A percentile compares a stretch with the other conserved stretches of the same genome.
phyloP scores from a whole-genome alignment of 2,329 filamentous ascomycete genomes.

The Aspergillus awamori region DNA sequence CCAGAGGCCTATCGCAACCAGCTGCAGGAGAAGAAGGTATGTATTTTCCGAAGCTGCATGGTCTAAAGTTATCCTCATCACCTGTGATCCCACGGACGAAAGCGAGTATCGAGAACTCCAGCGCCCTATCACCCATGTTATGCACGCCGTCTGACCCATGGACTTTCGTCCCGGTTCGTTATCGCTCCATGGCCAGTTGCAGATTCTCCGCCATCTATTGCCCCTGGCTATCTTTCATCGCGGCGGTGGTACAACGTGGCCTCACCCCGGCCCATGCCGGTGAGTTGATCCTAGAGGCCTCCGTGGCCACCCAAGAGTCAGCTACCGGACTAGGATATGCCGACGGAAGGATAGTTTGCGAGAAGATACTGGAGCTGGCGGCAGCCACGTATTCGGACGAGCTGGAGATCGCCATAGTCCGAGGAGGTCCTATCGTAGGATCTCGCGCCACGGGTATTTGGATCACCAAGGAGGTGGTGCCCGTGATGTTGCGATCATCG shows the following conservation, averaged over 20 bases:
- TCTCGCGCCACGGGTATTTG: constrained; percentile 2
- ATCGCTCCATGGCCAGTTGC: constrained; percentile 7
- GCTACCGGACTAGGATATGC: constrained; percentile 6
- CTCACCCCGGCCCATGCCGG: neutral
- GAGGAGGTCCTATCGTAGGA: constrained; percentile 8
- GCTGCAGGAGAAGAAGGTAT: neutral
- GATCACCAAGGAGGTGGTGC: constrained; percentile 8
- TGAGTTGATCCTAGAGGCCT: neutral
- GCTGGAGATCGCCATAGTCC: neutral
- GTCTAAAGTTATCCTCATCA: neutral
- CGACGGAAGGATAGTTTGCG: constrained; percentile 10
- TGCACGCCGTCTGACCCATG: constrained; percentile 15
- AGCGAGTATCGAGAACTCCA: neutral
- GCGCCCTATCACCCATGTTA: constrained; percentile 2
- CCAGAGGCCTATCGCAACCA: neutral
- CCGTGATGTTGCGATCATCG: neutral
- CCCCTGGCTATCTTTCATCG: constrained; percentile 11
- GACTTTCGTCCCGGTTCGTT: neutral
- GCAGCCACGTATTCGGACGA: neutral
- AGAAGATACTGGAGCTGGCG: constrained; percentile 7
- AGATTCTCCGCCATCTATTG: constrained; percentile 1
- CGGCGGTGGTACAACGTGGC: neutral
- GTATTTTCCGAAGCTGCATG: neutral
- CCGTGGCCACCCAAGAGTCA: neutral
- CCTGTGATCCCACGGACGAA: neutral